Percentiles rank a stretch among this genome's conserved stretches.
Conservation (phyloP, 805 yeast species). For the Spencermartinsiella europaea region DNA sequence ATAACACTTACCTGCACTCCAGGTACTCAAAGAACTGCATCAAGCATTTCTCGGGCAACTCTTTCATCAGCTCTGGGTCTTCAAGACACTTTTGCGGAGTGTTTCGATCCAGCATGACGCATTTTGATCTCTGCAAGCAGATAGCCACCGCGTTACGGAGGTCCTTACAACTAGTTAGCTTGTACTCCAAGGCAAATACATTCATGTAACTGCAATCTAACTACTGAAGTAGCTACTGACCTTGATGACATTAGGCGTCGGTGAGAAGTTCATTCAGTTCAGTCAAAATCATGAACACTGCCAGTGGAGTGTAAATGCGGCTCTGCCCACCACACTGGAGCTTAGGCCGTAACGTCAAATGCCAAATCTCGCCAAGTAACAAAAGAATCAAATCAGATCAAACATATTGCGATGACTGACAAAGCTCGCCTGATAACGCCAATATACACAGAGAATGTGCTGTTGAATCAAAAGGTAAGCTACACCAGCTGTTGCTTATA, state of each 20-base stretch:
- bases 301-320: neutral
- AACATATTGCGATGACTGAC: neutral
- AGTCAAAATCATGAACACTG: constrained; percentile 1
- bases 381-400: too few relatives aligned
- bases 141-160: constrained; percentile 93
- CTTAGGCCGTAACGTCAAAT: too few relatives aligned
- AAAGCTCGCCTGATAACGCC: constrained; percentile 12
- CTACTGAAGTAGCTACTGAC: too few relatives aligned
- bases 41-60: constrained; percentile 81
- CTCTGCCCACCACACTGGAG: too few relatives aligned
- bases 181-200: too few relatives aligned
- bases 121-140: constrained; percentile 92
- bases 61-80: constrained; percentile 67
- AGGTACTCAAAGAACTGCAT: constrained; percentile 80
- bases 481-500: neutral
- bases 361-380: too few relatives aligned
- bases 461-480: constrained; percentile 17
- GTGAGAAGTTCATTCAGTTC: neutral
- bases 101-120: constrained; percentile 84
- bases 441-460: constrained; percentile 12
- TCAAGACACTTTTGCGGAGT: constrained; percentile 85
- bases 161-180: constrained; percentile 69
- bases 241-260: too few relatives aligned
- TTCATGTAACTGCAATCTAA: too few relatives aligned
- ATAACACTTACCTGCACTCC: constrained; percentile 58